A percentile compares a stretch with the other conserved stretches of the same genome.
These are phyloP conservation scores for Leccinellum albellum DNA, from an alignment of 768 basidiomycete species.

Conservation along the genomic window DNA sequence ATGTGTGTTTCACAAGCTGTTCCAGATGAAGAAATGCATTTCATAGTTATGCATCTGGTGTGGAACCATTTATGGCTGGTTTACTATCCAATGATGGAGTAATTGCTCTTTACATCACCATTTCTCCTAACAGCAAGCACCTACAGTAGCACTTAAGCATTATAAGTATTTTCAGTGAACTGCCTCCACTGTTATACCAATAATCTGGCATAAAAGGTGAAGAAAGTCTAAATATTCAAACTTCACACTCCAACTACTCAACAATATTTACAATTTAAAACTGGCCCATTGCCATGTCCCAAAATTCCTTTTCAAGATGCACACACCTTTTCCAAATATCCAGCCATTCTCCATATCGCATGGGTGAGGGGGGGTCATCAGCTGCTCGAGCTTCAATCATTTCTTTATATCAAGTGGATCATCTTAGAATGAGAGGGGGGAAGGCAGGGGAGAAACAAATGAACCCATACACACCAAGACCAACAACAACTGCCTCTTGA, in stretches of 20 bases:
- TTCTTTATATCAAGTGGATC: slow-evolving; percentile 39
- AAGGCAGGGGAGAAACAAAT: no score
- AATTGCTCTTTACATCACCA: no score
- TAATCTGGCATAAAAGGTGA: background rate
- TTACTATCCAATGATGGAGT: no score
- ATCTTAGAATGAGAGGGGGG: background rate
- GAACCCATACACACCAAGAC: slow-evolving; percentile 55
- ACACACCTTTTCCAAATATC: slow-evolving; percentile 75
- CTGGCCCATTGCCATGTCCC: slow-evolving; percentile 63
- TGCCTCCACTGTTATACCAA: no score
- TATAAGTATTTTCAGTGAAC: no score
- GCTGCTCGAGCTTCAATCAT: slow-evolving; percentile 66
- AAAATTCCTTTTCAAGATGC: slow-evolving; percentile 77
- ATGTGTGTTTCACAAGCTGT: no score
- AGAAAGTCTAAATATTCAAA: background rate
- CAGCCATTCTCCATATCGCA: slow-evolving; percentile 61
- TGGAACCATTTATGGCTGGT: no score
- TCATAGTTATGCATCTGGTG: no score
- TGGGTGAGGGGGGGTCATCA: slow-evolving; percentile 58
- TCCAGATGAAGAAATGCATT: no score
- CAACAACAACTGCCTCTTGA: slow-evolving; percentile 66
- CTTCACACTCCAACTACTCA: background rate
- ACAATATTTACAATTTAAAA: slow-evolving; percentile 3
- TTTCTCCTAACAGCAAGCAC: no score
- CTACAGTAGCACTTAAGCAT: no score